Evolutionary conservation across 768 basidiomycete genomes (phyloP), one percentile per base, ranked within the genome.

Genomic region (Macrolepiota fuliginosa): DNA sequence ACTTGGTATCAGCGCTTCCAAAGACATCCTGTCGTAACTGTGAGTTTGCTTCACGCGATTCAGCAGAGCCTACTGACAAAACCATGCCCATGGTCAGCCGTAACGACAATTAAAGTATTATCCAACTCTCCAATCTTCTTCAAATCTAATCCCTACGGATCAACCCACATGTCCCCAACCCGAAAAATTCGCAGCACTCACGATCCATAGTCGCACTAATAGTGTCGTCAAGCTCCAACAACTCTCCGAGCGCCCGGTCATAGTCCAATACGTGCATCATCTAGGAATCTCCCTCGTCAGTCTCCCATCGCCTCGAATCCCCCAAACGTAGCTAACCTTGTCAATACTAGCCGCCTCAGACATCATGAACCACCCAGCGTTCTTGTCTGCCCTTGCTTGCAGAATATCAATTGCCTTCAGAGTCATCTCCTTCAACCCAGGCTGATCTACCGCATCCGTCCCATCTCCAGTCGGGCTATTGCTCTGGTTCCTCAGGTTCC

Each of bases 261-360:
- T 80, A 80, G 53, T 80, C 79, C 46, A 80, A 72, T 32, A 72
- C 76, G 52, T 80, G 79, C 79, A 80, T 80, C 78, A 79, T 79
- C 77, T 75, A 56, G 7, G 51, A 22, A n/a, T 42, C 5, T 25
- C 24, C 12, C 4, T 32, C 19, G 54, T 54, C 6, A 61, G 59
- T 12, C 5, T 32, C n/a, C n/a, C 35, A 13, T 19, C 4, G 9
- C 17, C 19, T 39, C 29, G 54, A 27, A 25, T 29, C 13, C 13
- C 35, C 19, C 37, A 13, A n/a, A 36, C 12, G 46, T 25, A 13
- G n/a, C 58, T 19, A 51, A 74, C 73, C 70, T 80, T 80, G 60
- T 80, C 79, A 45, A 79, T 80, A 54, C 74, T 77, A 12, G 79
- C 78, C 64, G 77, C 79, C 65, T 80, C 79, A 19, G 77, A 76